Conservation (phyloP, 2,329 filamentous ascomycete genomes). For the Rosellinia necatrix region DNA sequence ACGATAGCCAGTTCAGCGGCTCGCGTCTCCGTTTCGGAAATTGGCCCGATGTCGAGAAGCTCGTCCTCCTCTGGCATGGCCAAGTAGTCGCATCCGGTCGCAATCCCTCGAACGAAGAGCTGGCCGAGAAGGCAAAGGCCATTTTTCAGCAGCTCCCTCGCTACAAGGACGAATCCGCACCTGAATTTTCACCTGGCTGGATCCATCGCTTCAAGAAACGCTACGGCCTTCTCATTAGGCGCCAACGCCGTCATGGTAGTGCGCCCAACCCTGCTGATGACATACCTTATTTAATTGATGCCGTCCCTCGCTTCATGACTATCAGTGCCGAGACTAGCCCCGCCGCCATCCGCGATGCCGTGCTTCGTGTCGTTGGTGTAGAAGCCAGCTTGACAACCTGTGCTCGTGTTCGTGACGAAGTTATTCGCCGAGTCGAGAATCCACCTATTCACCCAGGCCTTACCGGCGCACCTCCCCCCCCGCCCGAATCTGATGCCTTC, state of each 20-base stretch:
- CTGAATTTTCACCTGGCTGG: constrained; percentile 67
- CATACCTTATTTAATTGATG: constrained; percentile 64
- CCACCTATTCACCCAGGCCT: constrained; percentile 41
- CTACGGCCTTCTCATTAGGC: constrained; percentile 61
- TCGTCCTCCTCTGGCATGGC: constrained; percentile 72
- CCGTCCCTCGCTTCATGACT: constrained; percentile 62
- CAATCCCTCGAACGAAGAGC: constrained; percentile 65
- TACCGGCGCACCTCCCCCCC: constrained; percentile 29
- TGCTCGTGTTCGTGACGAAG: constrained; percentile 62
- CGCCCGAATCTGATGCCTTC: constrained; percentile 41
- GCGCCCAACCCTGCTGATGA: constrained; percentile 58
- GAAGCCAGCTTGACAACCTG: constrained; percentile 59
- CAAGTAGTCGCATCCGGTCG: constrained; percentile 55
- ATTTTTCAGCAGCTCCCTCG: constrained; percentile 63
- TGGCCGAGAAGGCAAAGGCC: constrained; percentile 64
- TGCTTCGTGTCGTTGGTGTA: constrained; percentile 60
- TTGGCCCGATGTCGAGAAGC: constrained; percentile 75
- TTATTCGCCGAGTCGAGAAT: constrained; percentile 51
- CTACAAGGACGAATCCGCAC: constrained; percentile 63
- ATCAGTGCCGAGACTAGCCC: constrained; percentile 63
- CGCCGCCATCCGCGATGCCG: constrained; percentile 61
- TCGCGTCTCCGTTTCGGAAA: constrained; percentile 66
- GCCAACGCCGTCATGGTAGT: constrained; percentile 58
- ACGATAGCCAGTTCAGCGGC: constrained; percentile 64
- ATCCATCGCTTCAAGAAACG: constrained; percentile 69